Conservation (phyloP, 192 early-diverging fungal genomes). For the Coemansia sp. region DNA sequence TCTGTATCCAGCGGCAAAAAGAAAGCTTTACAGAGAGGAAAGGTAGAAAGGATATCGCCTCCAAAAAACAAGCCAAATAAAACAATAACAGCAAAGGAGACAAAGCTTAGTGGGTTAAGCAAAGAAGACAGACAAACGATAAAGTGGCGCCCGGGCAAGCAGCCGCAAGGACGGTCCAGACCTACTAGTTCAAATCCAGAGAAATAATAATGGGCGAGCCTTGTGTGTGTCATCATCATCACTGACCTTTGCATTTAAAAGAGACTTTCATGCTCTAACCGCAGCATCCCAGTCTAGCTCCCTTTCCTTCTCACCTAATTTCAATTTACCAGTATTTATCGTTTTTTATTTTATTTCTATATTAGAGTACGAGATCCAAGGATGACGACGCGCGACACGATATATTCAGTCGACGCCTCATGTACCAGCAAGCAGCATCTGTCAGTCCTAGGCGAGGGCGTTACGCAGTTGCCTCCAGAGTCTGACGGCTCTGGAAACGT, state of each 20-base stretch:
- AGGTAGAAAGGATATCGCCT: not conserved
- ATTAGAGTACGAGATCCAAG: constrained; percentile 1
- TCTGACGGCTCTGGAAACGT: constrained; percentile 85
- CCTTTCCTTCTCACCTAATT: not conserved
- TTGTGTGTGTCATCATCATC: not conserved
- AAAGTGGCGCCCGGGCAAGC: constrained; percentile 1
- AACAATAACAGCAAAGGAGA: not conserved
- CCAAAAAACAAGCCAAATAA: not conserved
- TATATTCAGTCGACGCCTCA: constrained; percentile 43
- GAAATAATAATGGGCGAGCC: not conserved
- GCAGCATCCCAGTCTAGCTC: not conserved
- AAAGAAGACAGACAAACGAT: not conserved
- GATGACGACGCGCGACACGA: constrained; percentile 51
- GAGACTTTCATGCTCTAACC: not conserved
- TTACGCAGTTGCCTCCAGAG: constrained; percentile 70
- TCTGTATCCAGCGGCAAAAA: not conserved
- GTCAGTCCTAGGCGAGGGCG: constrained; percentile 45
- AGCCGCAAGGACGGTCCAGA: not conserved
- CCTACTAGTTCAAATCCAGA: not conserved
- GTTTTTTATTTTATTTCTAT: not conserved
- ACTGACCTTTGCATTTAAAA: not conserved
- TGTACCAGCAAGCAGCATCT: constrained; percentile 2
- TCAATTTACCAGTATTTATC: constrained; percentile 1
- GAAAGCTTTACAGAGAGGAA: not conserved
- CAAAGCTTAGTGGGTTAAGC: not conserved